phyloP scores from a whole-genome alignment of 1,284 basidiomycete species.

The Peniophora sp. region DNA sequence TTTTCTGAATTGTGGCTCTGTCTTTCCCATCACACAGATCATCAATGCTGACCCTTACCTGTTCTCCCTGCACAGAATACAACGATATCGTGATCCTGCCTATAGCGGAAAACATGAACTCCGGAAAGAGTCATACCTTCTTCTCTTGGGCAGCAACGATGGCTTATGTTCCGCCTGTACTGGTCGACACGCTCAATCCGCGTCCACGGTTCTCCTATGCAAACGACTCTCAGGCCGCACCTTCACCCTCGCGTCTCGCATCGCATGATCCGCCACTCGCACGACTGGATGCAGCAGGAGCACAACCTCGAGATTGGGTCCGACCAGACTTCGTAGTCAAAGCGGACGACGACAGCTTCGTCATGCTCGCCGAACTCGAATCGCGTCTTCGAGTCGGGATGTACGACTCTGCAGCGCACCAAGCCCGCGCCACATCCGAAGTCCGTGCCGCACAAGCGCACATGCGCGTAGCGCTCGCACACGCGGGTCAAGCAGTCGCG shows the following conservation, averaged over 20 bases:
- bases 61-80: conserved; percentile 50
- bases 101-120: conserved; percentile 86
- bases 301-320: conserved; percentile 51
- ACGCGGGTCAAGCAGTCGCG: too few relatives aligned
- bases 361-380: conserved; percentile 91
- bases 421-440: neutral
- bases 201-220: conserved; percentile 40
- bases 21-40: too few relatives aligned
- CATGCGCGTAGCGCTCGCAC: too few relatives aligned
- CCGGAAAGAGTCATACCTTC: conserved; percentile 80
- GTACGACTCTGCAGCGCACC: conserved; percentile 21
- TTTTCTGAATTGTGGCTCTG: too few relatives aligned
- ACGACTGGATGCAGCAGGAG: conserved; percentile 40
- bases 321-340: conserved; percentile 87
- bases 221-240: conserved; percentile 16
- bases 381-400: conserved; percentile 74
- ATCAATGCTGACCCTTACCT: neutral
- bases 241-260: conserved; percentile 48
- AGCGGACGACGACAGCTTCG: conserved; percentile 90
- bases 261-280: conserved; percentile 57
- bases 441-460: neutral
- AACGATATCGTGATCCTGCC: conserved; percentile 87
- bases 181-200: conserved; percentile 31
- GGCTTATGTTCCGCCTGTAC: conserved; percentile 84
- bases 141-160: conserved; percentile 87